Percentiles rank a stretch among this genome's conserved stretches.
Evolutionary conservation across 83 land plant genomes (phyloP).

Genomic region (Thuja plicata): DNA sequence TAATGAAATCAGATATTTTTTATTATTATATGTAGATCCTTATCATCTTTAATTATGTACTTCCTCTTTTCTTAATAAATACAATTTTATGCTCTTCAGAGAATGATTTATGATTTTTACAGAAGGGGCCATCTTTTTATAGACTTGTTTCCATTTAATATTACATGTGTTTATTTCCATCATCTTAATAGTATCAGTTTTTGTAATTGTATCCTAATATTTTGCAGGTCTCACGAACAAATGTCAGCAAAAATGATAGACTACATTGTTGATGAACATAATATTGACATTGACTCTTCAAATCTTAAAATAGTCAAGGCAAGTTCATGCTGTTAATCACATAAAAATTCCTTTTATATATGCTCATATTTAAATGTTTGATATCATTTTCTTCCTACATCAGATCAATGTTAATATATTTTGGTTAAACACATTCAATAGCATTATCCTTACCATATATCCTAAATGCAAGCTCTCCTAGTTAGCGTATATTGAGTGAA

Average conservation of each 20-base stretch:
- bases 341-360: neutral
- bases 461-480: neutral
- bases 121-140: neutral
- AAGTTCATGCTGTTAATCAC: neutral
- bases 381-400: neutral
- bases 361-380: neutral
- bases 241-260: constrained; percentile 90
- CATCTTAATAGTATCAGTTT: neutral
- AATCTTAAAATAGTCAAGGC: constrained; percentile 75
- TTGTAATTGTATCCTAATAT: neutral
- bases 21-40: neutral
- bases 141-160: neutral
- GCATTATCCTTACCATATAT: neutral
- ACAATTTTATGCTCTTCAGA: neutral
- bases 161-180: neutral
- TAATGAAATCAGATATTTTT: neutral
- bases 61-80: neutral
- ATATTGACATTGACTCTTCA: constrained; percentile 77
- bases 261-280: constrained; percentile 83
- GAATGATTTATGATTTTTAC: neutral
- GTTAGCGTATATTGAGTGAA: neutral
- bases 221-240: constrained; percentile 81
- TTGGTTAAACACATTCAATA: neutral
- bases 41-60: neutral
- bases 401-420: neutral